Evolutionary conservation across 352 stramenopile genomes (phyloP).

Genomic region (Phytophthora pini): DNA sequence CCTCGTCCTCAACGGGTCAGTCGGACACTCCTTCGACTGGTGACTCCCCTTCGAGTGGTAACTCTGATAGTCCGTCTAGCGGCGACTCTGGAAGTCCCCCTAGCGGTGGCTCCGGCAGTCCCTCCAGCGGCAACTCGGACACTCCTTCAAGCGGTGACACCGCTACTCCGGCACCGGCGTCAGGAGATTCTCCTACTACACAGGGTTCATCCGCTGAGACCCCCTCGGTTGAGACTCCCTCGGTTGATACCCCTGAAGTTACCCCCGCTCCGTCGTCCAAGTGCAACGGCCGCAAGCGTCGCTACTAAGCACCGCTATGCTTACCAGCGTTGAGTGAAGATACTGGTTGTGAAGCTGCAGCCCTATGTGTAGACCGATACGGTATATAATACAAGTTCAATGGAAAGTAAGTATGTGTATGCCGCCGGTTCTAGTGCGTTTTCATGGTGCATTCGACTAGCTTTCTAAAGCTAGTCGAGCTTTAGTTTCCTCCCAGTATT

Average conservation of each 20-base stretch:
- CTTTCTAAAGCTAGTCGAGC: background rate
- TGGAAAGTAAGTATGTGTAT: slow-evolving; percentile 9
- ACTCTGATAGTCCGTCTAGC: slow-evolving; percentile 12
- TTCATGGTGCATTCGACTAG: background rate
- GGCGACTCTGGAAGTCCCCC: slow-evolving; percentile 5
- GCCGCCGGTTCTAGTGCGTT: background rate
- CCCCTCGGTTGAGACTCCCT: background rate
- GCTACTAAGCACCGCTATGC: slow-evolving; percentile 18
- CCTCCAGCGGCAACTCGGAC: slow-evolving; percentile 1
- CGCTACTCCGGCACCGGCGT: slow-evolving; percentile 6
- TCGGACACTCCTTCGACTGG: slow-evolving; percentile 15
- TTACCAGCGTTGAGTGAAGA: slow-evolving; percentile 18
- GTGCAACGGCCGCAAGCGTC: slow-evolving; percentile 27
- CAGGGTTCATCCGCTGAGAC: background rate
- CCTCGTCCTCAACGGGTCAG: slow-evolving; percentile 5
- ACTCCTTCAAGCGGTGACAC: slow-evolving; percentile 7
- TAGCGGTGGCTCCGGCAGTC: slow-evolving; percentile 1
- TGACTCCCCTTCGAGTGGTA: slow-evolving; percentile 4
- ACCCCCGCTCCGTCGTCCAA: slow-evolving; percentile 28
- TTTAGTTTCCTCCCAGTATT: background rate
- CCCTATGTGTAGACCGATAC: background rate
- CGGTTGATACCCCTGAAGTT: slow-evolving; percentile 21
- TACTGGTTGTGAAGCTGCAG: slow-evolving; percentile 10
- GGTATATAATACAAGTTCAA: slow-evolving; percentile 13
- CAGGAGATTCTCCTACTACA: slow-evolving; percentile 1